Evolutionary conservation across 345 rosid species (phyloP).

Genomic region (Eucalyptus rudis): DNA sequence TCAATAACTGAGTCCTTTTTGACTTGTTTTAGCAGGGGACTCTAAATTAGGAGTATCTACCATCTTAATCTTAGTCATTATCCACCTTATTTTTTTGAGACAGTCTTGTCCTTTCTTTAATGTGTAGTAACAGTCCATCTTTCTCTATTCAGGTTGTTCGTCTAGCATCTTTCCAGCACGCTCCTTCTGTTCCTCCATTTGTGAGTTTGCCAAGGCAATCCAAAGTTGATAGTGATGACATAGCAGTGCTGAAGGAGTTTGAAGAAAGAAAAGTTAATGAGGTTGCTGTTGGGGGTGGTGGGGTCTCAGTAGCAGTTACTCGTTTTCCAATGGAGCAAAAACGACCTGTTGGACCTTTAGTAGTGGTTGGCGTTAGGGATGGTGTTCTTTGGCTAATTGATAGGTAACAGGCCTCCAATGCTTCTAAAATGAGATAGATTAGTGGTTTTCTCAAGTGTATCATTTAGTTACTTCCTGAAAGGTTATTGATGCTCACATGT

Average conservation of each 20-base stretch:
- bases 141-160: constrained; percentile 68
- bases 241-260: constrained; percentile 28
- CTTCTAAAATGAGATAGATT: background rate
- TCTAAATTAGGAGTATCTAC: background rate
- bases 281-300: constrained; percentile 99
- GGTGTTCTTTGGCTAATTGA: constrained; percentile 99
- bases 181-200: constrained; percentile 94
- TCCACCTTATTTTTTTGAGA: background rate
- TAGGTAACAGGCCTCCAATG: constrained; percentile 29
- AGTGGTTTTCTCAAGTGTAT: background rate
- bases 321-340: constrained; percentile 92
- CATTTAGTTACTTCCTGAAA: background rate
- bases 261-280: constrained; percentile 77
- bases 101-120: background rate
- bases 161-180: constrained; percentile 93
- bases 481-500: background rate
- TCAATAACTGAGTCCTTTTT: background rate
- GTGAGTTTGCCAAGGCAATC: constrained; percentile 71
- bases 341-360: constrained; percentile 94
- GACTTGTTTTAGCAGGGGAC: background rate
- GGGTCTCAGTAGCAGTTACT: constrained; percentile 95
- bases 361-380: constrained; percentile 90
- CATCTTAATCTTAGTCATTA: background rate
- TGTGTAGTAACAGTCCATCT: background rate
- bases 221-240: constrained; percentile 69